Evolutionary conservation across 176 grass and related monocot species (phyloP).

Genomic region (Eremochloa ophiuroides): DNA sequence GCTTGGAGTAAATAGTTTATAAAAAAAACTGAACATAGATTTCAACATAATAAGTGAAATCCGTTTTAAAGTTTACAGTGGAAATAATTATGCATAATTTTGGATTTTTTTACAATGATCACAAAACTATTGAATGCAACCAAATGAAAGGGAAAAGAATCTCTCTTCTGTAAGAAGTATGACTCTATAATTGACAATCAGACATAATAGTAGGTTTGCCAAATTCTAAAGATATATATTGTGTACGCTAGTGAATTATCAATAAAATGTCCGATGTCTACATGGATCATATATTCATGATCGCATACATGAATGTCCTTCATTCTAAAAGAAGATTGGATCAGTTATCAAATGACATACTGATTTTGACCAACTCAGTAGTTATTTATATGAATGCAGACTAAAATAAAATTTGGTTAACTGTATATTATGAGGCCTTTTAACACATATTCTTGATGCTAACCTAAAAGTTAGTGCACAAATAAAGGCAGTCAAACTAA

Average conservation of each 20-base stretch:
- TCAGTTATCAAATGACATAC: background rate
- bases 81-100: background rate
- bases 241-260: background rate
- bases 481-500: slow-evolving; percentile 1
- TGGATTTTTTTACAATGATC: background rate
- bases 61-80: background rate
- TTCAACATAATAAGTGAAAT: slow-evolving; percentile 11
- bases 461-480: background rate
- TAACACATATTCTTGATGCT: slow-evolving; percentile 18
- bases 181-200: background rate
- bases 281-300: background rate
- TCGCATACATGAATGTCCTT: background rate
- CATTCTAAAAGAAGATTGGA: background rate
- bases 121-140: background rate
- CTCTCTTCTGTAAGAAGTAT: background rate
- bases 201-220: background rate
- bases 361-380: background rate
- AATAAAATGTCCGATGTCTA: background rate
- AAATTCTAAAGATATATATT: background rate
- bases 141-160: background rate
- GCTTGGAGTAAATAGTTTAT: background rate
- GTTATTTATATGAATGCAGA: background rate
- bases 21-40: background rate
- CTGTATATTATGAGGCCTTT: background rate
- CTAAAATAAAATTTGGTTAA: background rate